phyloP scores from a whole-genome alignment of 2,329 filamentous ascomycete genomes.

The Stromatinia cepivora region DNA sequence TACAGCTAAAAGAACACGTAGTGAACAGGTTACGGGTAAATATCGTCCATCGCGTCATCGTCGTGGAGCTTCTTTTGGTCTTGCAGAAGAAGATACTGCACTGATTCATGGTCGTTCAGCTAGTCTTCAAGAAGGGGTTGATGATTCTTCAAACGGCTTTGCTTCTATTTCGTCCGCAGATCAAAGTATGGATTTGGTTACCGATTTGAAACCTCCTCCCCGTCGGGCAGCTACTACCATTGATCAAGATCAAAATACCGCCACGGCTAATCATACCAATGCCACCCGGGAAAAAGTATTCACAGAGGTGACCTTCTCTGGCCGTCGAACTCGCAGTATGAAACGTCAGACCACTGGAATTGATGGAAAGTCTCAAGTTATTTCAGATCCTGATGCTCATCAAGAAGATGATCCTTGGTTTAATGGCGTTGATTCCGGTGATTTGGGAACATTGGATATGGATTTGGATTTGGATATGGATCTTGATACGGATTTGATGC shows the following conservation, averaged over 20 bases:
- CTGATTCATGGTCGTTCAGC: background rate
- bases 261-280: background rate
- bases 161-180: background rate
- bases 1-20: background rate
- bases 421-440: background rate
- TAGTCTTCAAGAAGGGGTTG: too few species aligned
- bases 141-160: background rate
- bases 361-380: background rate
- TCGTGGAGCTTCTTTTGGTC: background rate
- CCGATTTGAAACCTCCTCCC: accelerated
- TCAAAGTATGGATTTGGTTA: background rate
- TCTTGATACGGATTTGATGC: background rate
- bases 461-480: background rate
- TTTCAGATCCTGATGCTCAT: background rate
- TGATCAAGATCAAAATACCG: background rate
- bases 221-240: too few species aligned
- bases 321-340: too few species aligned
- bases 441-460: background rate
- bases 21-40: background rate
- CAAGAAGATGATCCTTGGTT: background rate
- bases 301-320: too few species aligned
- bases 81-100: background rate
- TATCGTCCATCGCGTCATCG: background rate
- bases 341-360: background rate
- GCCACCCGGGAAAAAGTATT: background rate